These are phyloP conservation scores for Chlamydomonas reinhardtii DNA, from an alignment of 163 green algal species.

Conservation along the genomic window DNA sequence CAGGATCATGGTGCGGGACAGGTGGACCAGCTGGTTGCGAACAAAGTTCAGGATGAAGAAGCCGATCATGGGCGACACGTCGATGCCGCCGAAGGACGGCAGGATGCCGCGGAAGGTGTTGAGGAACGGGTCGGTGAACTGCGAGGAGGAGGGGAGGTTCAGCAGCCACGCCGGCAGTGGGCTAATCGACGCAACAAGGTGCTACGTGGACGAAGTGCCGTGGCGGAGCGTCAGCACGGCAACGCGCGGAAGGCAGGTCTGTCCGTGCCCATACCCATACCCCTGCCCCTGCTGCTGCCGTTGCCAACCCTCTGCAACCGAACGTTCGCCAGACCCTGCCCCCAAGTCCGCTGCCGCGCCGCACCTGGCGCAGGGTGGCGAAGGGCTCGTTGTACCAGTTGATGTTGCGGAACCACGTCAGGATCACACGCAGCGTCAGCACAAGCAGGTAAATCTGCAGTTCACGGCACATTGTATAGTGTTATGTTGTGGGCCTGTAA, in stretches of 20 bases:
- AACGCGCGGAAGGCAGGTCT: no score
- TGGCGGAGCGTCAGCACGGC: no score
- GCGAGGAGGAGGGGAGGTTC: background rate
- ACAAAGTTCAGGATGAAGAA: constrained; percentile 93
- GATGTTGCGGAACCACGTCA: constrained; percentile 74
- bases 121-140: constrained; percentile 95
- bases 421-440: constrained; percentile 67
- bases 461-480: background rate
- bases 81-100: constrained; percentile 92
- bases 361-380: constrained; percentile 63
- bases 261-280: no score
- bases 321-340: no score
- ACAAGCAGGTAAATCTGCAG: constrained; percentile 69
- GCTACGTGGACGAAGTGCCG: no score
- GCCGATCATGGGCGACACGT: constrained; percentile 93
- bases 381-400: constrained; percentile 66
- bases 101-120: constrained; percentile 93
- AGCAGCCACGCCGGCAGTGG: no score
- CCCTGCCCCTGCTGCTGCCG: no score
- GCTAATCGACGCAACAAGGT: no score
- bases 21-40: constrained; percentile 54
- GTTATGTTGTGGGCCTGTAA: no score
- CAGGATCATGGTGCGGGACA: constrained; percentile 26
- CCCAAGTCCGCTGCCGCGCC: background rate
- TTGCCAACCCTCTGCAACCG: no score